Evolutionary conservation across 441 rosid genomes (phyloP), one percentile per base, ranked within the genome.

Genomic region (Gossypium lobatum): DNA sequence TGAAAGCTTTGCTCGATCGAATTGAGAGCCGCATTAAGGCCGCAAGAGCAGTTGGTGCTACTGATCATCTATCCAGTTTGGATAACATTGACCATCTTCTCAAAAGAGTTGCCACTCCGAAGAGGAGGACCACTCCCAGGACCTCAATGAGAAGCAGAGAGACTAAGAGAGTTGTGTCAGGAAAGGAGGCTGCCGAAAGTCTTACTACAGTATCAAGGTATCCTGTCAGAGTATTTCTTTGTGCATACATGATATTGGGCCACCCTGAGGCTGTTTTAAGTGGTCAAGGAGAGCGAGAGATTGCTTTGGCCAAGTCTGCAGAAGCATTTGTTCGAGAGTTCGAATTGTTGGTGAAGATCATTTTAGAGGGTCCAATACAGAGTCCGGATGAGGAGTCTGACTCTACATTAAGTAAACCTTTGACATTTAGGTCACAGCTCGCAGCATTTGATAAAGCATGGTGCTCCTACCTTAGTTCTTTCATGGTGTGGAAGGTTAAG

Each of bases 251-350:
- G 97, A 90, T 93, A 75, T 70, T 91, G 70, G 93, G 97, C 34
- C 99, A 91, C 83, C 97, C 98, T 6, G 96, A 93, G 81, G 96
- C 95, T n/a, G 99, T 95, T 71, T 86, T 93, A 71, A 95, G 92
- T 61, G 86, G 88, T 58, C 93, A 79, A 82, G 99, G 97, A 66
- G 93, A 87, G 73, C 93, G 84, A 75, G 98, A 95, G 82, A 82
- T 80, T 78, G 79, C 93, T 80, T 84, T 93, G 74, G 87, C 91
- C 53, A 75, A 78, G 75, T 85, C 97, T 48, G 93, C 98, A 1
- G 83, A 79, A 72, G 86, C 81, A 50, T 89, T 95, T 66, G 75
- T 89, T 64, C 82, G 42, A 71, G 92, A 90, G 82, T 84, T 95
- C 82, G 95, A 93, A 79, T 73, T 93, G 73, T 83, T 91, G 85